These are phyloP conservation scores for Alternaria novae-zelandiae DNA, from an alignment of 2,329 filamentous ascomycete genomes.

Conservation along the genomic window DNA sequence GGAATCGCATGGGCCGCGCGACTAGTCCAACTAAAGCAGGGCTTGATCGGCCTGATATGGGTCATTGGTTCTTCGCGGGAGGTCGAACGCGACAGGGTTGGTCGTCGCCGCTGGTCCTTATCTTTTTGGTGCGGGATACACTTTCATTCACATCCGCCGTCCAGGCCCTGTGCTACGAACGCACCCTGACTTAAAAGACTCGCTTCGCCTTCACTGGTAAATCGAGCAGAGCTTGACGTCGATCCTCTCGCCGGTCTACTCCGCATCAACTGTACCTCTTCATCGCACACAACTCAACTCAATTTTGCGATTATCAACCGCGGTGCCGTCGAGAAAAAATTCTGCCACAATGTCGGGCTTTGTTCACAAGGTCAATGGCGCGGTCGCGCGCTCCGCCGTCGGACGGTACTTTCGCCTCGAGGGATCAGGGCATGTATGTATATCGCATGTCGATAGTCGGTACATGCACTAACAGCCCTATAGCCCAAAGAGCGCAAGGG, in stretches of 20 bases:
- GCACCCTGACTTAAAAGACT: slow-evolving; percentile 16
- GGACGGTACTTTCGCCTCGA: slow-evolving; percentile 72
- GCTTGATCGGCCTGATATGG: slow-evolving; percentile 11
- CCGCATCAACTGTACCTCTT: slow-evolving; percentile 1
- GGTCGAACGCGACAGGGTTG: slow-evolving; percentile 9
- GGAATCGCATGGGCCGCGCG: slow-evolving; percentile 9
- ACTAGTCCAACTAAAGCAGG: slow-evolving; percentile 9
- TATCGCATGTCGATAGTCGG: neutral
- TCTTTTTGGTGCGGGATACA: slow-evolving; percentile 39
- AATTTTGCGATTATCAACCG: slow-evolving; percentile 2
- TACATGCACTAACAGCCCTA: slow-evolving; percentile 7
- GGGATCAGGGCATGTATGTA: slow-evolving; percentile 78
- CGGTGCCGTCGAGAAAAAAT: slow-evolving; percentile 13
- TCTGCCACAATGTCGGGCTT: slow-evolving; percentile 38
- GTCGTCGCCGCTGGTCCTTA: slow-evolving; percentile 37
- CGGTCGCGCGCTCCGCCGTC: slow-evolving; percentile 43
- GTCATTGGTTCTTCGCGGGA: slow-evolving; percentile 12
- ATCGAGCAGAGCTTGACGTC: slow-evolving; percentile 9
- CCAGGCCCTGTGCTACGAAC: slow-evolving; percentile 15
- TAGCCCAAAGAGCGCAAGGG: slow-evolving; percentile 69
- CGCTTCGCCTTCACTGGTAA: slow-evolving; percentile 9
- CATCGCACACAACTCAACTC: neutral
- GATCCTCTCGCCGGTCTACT: slow-evolving; percentile 12
- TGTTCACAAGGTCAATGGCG: slow-evolving; percentile 43
- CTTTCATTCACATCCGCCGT: slow-evolving; percentile 8